Base-by-base conservation (phyloP, 345 rosid genomes). In the Mangifera indica region DNA sequence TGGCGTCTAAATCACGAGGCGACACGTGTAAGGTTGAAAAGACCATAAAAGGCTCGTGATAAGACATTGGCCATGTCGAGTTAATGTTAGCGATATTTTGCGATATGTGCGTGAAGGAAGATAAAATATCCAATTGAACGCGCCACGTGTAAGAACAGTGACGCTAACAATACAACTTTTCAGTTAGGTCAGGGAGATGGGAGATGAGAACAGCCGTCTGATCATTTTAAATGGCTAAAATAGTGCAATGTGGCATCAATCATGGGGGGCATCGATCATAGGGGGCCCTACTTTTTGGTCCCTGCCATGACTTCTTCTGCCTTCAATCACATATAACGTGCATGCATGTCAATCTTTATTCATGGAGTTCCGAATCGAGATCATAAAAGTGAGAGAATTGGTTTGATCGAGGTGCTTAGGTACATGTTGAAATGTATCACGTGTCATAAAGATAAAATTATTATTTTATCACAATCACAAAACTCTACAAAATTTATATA, bases 21-120 rank as follows among this genome's bases (percentile, higher is more conserved):
- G 55, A 70, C 73, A 26, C 65, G 64, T 25, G 73, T 22, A 44
- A 40, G 37, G 64, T 44, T 21, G 42, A 20, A n/a, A 44, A 44
- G 18, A 21, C 6, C 18, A 20, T 54, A 20, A 22, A 37, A 46
- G 24, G 73, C 73, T 45, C 63, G 63, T 44, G 54, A 69, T 15
- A 37, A 29, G 32, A 29, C 3, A 1, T 29, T 70, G n/a, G 53
- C 55, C 55, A 10, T 56, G 17, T 44, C 2, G 40, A 24, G 63
- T 12, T 40, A 8, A 13, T 10, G 29, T 63, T 63, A 21, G 21
- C 64, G 62, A 24, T 14, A 58, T 14, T 56, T 14, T 29, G 13
- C 51, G 3, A 21, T 34, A 15, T 20, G 8, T 29, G 21, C 14
- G 29, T 3, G 12, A 0, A 22, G 0, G 62, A 1, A 1, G 49